Conservation (phyloP, 257 asterid genomes). For the Mentha longifolia region DNA sequence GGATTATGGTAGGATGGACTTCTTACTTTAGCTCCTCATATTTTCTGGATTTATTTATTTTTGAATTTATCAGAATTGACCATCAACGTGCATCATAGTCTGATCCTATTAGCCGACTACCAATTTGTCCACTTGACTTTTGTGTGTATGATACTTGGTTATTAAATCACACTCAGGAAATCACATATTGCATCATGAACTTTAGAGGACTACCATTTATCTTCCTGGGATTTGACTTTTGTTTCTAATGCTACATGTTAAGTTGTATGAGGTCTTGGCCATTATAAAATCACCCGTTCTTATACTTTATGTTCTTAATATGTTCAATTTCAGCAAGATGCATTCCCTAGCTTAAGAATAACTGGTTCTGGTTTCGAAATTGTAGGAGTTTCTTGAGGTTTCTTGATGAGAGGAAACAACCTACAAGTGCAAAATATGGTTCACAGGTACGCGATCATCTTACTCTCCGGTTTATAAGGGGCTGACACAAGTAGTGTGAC, state of each 20-base stretch:
- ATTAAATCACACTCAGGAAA: neutral
- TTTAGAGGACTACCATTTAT: neutral
- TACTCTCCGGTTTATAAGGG: constrained; percentile 19
- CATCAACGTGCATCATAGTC: neutral
- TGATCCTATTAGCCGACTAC: neutral
- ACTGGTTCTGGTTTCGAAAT: constrained; percentile 25
- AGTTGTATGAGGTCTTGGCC: neutral
- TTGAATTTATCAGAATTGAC: constrained; percentile 3
- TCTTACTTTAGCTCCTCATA: constrained; percentile 20
- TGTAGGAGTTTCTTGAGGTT: constrained; percentile 91
- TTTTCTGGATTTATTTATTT: constrained; percentile 13
- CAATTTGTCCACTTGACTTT: constrained; percentile 5
- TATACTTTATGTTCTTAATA: neutral
- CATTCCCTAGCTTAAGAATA: constrained; percentile 25
- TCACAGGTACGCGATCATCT: constrained; percentile 70
- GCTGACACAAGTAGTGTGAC: constrained; percentile 6
- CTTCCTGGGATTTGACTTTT: neutral
- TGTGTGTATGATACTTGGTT: constrained; percentile 5
- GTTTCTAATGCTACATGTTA: neutral
- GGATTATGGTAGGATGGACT: constrained; percentile 78
- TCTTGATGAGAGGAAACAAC: constrained; percentile 67
- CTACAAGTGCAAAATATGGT: constrained; percentile 75
- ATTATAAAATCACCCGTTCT: neutral
- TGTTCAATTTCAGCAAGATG: neutral
- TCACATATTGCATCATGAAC: constrained; percentile 3